Percentiles rank a stretch among this genome's conserved stretches.
These are phyloP conservation scores for Penicillium subrubescens DNA, from an alignment of 495 filamentous ascomycete species.

Conservation along the genomic window DNA sequence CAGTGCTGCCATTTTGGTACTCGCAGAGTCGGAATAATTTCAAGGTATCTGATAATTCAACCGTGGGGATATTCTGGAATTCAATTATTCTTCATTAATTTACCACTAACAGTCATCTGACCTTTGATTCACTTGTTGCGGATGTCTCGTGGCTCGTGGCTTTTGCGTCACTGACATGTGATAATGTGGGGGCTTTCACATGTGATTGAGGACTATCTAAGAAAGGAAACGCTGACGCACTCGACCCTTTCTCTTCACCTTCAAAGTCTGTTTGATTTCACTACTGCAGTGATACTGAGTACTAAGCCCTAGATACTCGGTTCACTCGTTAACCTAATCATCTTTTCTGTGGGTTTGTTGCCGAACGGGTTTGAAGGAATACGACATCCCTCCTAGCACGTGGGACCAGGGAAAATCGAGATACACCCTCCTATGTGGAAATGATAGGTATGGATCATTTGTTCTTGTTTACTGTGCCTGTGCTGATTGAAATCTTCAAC, in stretches of 20 bases:
- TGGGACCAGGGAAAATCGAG: neutral
- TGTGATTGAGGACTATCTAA: constrained; percentile 17
- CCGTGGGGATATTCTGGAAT: no score
- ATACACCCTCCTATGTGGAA: constrained; percentile 11
- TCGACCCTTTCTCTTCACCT: neutral
- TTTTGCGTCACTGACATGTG: constrained; percentile 32
- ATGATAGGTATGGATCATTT: constrained; percentile 38
- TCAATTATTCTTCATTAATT: no score
- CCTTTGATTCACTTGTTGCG: neutral
- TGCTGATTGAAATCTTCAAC: neutral
- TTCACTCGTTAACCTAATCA: neutral
- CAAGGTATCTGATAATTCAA: no score
- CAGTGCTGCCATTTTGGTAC: no score
- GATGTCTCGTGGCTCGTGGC: constrained; percentile 11
- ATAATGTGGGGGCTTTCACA: constrained; percentile 37
- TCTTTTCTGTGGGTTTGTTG: neutral
- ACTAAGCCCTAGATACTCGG: neutral
- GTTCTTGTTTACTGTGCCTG: neutral
- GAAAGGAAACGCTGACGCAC: neutral
- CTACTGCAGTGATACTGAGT: neutral
- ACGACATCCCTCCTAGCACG: neutral
- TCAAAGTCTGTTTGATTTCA: neutral
- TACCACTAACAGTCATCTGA: no score
- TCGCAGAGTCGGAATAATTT: no score
- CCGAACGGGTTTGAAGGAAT: neutral